These are phyloP conservation scores for Bonia amplexicaulis DNA, from an alignment of 176 grass and related monocot genomes.

Conservation along the genomic window DNA sequence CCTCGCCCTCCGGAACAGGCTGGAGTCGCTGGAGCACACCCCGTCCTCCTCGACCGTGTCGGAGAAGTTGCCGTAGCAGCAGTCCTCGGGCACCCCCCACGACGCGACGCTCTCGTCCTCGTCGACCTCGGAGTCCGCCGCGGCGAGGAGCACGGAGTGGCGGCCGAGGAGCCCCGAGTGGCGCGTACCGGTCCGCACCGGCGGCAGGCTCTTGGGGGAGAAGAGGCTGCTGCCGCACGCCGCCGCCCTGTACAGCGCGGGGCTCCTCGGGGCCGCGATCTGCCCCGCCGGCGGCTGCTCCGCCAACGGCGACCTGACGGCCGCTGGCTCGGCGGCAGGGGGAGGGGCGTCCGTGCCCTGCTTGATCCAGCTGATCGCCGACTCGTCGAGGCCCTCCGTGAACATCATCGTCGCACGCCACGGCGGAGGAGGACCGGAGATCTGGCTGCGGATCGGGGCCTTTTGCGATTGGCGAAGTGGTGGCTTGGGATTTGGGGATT, in stretches of 20 bases:
- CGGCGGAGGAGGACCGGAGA: not conserved
- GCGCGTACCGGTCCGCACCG: conserved; percentile 36
- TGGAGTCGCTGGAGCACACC: conserved; percentile 63
- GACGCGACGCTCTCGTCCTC: conserved; percentile 79
- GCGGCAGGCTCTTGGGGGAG: conserved; percentile 57
- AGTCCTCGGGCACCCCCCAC: conserved; percentile 48
- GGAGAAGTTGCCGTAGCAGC: conserved; percentile 43
- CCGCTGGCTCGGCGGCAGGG: not conserved
- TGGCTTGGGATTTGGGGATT: conserved; percentile 13
- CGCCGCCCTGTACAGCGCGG: conserved; percentile 1
- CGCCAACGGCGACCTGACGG: conserved; percentile 43
- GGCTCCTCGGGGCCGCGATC: conserved; percentile 22
- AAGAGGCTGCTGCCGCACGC: conserved; percentile 10
- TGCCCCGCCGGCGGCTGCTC: conserved; percentile 42
- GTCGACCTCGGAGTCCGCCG: conserved; percentile 36
- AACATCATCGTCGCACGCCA: conserved; percentile 51
- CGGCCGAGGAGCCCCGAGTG: conserved; percentile 47
- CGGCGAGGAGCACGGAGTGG: conserved; percentile 36
- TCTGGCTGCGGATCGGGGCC: not conserved
- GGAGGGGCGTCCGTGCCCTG: conserved; percentile 33
- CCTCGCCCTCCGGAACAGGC: conserved; percentile 39
- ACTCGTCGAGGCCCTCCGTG: conserved; percentile 94
- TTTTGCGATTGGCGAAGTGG: not conserved
- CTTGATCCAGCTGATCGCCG: conserved; percentile 90
- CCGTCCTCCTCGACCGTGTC: conserved; percentile 65